Base-by-base conservation (phyloP, 1,284 basidiomycete genomes). In the Earliella scabrosa region DNA sequence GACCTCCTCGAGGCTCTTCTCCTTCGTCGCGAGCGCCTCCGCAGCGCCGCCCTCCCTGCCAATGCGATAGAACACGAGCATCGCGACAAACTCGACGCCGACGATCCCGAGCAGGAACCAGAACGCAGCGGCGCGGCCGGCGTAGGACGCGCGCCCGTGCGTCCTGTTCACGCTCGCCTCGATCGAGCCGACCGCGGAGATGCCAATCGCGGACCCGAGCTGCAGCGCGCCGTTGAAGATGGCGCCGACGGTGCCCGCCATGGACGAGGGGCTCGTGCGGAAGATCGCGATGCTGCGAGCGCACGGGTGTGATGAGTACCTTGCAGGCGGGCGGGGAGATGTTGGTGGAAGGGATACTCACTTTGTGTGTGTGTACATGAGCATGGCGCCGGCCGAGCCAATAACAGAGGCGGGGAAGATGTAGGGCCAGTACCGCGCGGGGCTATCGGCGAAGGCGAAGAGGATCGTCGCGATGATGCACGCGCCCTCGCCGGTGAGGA, bases 171-270 rank as follows among this genome's bases (percentile, higher is more conserved):
- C 70, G 38, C 77, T 77, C 1, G 77, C 73, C 68, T 81, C 69
- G 59, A 85, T 82, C 6, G 81, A 78, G 48, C 68, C 71, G 29
- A 77, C 72, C 5, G 75, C 76, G 6, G 83, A 77, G 41, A 79
- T 68, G 14, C 79, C 79, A 21, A 80, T 68, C 2, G 82, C 83
- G 4, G 75, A 75, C 21, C 83, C 82, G 47, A 81, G 71, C 66
- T 85, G 81, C 0, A 83, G 73, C 10, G 79, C 80, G 21, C 76
- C 74, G 55, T 81, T 82, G 71, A 83, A 82, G 29, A 85, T 77
- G 2, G 83, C 83, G 16, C 82, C 81, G 2, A 82, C 77, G 1
- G 77, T 80, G 38, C 83, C 83, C 1, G 81, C 74, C 68, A 80
- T 77, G 16, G 73, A 70, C 3, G 78, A 54, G 2, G 82, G 82